phyloP scores from a whole-genome alignment of 2,329 filamentous ascomycete genomes.

The Aaosphaeria arxii region DNA sequence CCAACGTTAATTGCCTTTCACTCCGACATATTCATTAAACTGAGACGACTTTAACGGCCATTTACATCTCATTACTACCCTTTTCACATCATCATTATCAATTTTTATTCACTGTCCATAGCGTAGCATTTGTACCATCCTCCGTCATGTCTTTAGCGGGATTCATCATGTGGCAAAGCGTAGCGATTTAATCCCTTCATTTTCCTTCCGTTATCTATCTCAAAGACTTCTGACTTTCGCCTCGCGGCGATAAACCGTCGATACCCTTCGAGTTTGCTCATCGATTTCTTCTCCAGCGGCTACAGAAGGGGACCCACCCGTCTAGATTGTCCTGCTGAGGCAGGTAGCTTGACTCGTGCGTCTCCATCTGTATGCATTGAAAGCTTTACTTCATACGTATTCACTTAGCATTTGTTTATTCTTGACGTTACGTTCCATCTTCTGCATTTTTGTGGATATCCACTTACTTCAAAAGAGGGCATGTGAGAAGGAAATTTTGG shows the following conservation, averaged over 20 bases:
- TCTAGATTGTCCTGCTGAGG: no score
- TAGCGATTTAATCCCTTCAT: background rate
- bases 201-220: background rate
- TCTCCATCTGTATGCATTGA: no score
- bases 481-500: no score
- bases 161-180: background rate
- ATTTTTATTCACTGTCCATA: background rate
- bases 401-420: no score
- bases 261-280: no score
- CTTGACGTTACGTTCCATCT: no score
- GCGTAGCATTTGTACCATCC: background rate
- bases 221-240: background rate
- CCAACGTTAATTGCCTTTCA: background rate
- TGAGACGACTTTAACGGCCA: background rate
- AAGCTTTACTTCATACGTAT: no score
- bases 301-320: no score
- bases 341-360: no score
- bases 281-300: no score
- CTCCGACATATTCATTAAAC: background rate
- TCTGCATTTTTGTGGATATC: no score
- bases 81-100: background rate
- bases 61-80: background rate
- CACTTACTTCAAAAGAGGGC: no score
- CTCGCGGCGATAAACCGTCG: background rate
- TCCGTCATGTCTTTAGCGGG: background rate